Base-by-base conservation (phyloP, 2,329 filamentous ascomycete species). In the Aspergillus sp. region DNA sequence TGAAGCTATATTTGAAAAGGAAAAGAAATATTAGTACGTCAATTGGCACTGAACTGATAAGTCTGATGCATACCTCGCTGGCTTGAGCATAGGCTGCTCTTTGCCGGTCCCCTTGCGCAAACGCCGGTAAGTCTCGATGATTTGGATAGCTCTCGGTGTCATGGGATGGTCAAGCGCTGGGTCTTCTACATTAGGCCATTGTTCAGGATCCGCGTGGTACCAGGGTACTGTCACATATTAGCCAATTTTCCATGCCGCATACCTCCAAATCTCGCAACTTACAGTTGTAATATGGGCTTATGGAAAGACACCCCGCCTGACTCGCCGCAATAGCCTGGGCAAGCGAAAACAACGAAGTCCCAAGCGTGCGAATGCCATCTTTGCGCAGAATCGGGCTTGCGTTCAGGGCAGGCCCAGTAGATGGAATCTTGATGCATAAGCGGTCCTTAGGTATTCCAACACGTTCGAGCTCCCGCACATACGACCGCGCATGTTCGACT, bases 401-500 rank as follows among this genome's bases (percentile, higher is more conserved):
- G 53, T 76, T 79, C 24, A 82, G 64, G 8, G 77, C 80, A 0
- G 79, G 74, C 0, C 80, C 80, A 0, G 80, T 82, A 27, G 73
- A 75, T 5, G 80, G 79, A 21, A 82, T 82, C 66, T 83, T 82
- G 73, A 83, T 81, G 63, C 76, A 79, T 63, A 77, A 80, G 12
- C 77, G 73, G 57, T 80, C 77, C 14, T 76, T 73, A 3, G 73
- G 61, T 45, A 83, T 78, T 1, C 79, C 79, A 3, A 72, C 75
- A 4, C 67, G 71, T 4, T 73, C 72, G 52, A 83, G 80, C 62
- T 82, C 80, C 3, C 64, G 59, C 41, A 77, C 80, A 61, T 81
- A 82, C 0, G 77, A 67, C 1, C 73, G 76, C 1, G 77, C 79
- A 57, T 82, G 79, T 27, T 74, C 74, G 19, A 83, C 65, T 1